Evolutionary conservation across 306 rosid species (phyloP).

Genomic region (Alnus rubra): DNA sequence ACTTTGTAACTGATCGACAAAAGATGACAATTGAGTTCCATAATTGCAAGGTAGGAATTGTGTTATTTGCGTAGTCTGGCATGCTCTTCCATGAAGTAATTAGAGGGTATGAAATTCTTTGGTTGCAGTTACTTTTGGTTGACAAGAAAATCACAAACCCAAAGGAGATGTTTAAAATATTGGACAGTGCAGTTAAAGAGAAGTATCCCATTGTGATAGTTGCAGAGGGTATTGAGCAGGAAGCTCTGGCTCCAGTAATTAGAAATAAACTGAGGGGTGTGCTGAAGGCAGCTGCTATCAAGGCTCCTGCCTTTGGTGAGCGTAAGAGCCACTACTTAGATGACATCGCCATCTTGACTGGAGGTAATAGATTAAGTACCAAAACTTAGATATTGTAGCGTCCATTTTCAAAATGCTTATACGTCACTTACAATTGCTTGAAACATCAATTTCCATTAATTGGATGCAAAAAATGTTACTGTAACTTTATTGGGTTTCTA

Average conservation of each 20-base stretch:
- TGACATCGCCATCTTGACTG: constrained; percentile 91
- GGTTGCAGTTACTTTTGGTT: constrained; percentile 81
- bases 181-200: constrained; percentile 81
- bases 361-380: constrained; percentile 62
- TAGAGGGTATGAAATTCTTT: constrained; percentile 35
- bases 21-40: constrained; percentile 79
- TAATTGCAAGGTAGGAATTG: constrained; percentile 72
- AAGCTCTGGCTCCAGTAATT: constrained; percentile 86
- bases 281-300: constrained; percentile 80
- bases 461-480: background rate
- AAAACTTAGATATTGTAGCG: constrained; percentile 21
- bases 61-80: constrained; percentile 10
- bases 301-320: constrained; percentile 95
- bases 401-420: constrained; percentile 6
- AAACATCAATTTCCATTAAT: background rate
- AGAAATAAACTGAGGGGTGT: constrained; percentile 83
- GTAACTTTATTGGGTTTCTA: background rate
- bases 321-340: constrained; percentile 84
- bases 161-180: constrained; percentile 70
- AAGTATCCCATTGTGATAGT: constrained; percentile 74
- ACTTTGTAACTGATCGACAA: constrained; percentile 69
- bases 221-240: constrained; percentile 83
- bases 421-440: background rate
- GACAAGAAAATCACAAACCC: constrained; percentile 75
- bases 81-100: constrained; percentile 35